Percentiles rank a stretch among this genome's conserved stretches.
phyloP scores from a whole-genome alignment of 805 yeast species.

The Metschnikowia kunwiensis region DNA sequence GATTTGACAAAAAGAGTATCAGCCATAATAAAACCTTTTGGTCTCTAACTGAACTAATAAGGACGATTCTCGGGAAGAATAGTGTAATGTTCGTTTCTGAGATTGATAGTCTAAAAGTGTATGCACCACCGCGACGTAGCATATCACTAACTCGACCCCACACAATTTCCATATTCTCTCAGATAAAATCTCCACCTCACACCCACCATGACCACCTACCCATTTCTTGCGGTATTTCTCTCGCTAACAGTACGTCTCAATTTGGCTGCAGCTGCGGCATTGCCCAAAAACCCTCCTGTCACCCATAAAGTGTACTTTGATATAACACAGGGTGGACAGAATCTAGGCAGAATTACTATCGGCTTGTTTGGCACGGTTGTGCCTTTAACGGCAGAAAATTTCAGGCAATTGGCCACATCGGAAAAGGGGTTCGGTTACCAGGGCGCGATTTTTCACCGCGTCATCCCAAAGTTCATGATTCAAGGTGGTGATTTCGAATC shows the following conservation, averaged over 20 bases:
- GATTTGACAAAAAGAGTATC: too few species aligned
- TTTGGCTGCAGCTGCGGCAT: slow-evolving; percentile 43
- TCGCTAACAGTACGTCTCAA: slow-evolving; percentile 6
- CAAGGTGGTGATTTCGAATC: slow-evolving; percentile 86
- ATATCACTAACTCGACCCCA: background rate
- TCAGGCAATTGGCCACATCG: slow-evolving; percentile 65
- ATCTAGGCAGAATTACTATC: slow-evolving; percentile 76
- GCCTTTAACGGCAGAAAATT: slow-evolving; percentile 87
- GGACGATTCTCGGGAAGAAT: too few species aligned
- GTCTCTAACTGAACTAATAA: too few species aligned
- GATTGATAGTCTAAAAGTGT: too few species aligned
- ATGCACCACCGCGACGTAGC: slow-evolving; percentile 5
- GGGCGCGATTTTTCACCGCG: slow-evolving; percentile 67
- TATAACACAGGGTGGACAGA: slow-evolving; percentile 71
- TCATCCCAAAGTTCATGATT: slow-evolving; percentile 70
- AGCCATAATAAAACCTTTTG: too few species aligned
- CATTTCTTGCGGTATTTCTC: slow-evolving; percentile 5
- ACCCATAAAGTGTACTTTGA: slow-evolving; percentile 87
- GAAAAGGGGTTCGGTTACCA: slow-evolving; percentile 66
- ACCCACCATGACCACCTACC: slow-evolving; percentile 16
- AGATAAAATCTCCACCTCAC: too few species aligned
- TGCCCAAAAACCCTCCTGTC: slow-evolving; percentile 48
- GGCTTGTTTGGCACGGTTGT: slow-evolving; percentile 86
- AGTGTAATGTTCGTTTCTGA: too few species aligned
- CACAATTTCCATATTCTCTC: background rate